Percentiles rank a stretch among this genome's conserved stretches.
These are phyloP conservation scores for Monotropa hypopitys DNA, from an alignment of 179 eudicot genomes.

Conservation along the genomic window DNA sequence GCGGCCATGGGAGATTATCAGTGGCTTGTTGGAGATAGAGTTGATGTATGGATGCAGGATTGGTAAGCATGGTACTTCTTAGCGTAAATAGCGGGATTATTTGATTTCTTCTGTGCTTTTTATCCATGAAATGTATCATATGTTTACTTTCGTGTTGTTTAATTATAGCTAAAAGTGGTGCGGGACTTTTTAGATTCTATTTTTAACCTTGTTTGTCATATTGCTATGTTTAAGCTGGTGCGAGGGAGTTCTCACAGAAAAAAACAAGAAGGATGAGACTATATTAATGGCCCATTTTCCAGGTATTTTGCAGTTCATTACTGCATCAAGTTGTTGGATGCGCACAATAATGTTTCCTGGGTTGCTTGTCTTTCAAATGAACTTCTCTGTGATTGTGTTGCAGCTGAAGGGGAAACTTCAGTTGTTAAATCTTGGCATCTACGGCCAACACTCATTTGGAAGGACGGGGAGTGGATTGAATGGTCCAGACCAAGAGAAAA, in stretches of 20 bases:
- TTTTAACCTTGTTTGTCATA: neutral
- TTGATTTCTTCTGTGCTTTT: neutral
- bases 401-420: constrained; percentile 68
- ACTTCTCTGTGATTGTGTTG: constrained; percentile 8
- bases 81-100: neutral
- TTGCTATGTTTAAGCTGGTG: constrained; percentile 60
- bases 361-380: neutral
- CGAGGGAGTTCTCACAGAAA: constrained; percentile 79
- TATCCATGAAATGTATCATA: neutral
- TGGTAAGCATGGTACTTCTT: constrained; percentile 35
- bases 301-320: constrained; percentile 31
- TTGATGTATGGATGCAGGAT: constrained; percentile 69
- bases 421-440: constrained; percentile 73
- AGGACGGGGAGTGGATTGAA: constrained; percentile 69
- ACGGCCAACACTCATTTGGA: constrained; percentile 74
- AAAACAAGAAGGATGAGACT: constrained; percentile 55
- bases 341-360: neutral
- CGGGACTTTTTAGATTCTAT: neutral
- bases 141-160: neutral
- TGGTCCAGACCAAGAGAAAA: constrained; percentile 33
- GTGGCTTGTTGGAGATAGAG: constrained; percentile 80
- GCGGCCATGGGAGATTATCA: constrained; percentile 54
- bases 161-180: neutral
- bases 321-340: constrained; percentile 4
- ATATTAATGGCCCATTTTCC: constrained; percentile 66